Percentiles rank a stretch among this genome's conserved stretches.
phyloP scores from a whole-genome alignment of 345 rosid genomes.

The Combretum micranthum region DNA sequence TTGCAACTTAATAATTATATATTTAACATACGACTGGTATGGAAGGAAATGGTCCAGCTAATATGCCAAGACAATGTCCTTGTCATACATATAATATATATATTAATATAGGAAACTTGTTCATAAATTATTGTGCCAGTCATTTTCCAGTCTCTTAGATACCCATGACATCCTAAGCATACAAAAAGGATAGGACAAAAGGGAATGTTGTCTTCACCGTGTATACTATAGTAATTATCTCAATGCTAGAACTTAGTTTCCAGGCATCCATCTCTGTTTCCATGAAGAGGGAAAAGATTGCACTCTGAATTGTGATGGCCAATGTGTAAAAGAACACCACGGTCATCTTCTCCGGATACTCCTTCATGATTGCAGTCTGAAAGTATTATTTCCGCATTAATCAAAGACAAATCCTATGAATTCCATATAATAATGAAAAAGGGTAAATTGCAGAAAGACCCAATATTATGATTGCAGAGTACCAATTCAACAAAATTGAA shows the following conservation, averaged over 20 bases:
- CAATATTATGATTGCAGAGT: no score
- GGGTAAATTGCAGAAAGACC: background rate
- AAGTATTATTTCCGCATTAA: background rate
- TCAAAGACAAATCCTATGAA: background rate
- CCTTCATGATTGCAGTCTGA: constrained; percentile 21
- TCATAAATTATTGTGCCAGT: background rate
- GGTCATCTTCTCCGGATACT: constrained; percentile 20
- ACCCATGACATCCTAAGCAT: background rate
- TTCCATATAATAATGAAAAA: background rate
- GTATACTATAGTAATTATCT: constrained; percentile 4
- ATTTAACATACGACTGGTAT: no score
- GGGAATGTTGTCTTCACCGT: background rate
- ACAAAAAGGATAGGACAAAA: background rate
- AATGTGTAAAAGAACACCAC: constrained; percentile 26
- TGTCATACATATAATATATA: no score
- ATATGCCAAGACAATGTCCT: no score
- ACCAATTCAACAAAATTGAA: background rate
- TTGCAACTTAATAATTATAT: background rate
- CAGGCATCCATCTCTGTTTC: constrained; percentile 11
- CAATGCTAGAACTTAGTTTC: constrained; percentile 3
- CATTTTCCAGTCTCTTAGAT: background rate
- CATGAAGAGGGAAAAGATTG: constrained; percentile 5
- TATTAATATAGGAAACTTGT: no score
- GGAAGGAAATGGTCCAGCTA: no score
- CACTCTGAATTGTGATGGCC: constrained; percentile 13